These are phyloP conservation scores for Spirogloea muscicola DNA, from an alignment of 139 green algal genomes.

Conservation along the genomic window DNA sequence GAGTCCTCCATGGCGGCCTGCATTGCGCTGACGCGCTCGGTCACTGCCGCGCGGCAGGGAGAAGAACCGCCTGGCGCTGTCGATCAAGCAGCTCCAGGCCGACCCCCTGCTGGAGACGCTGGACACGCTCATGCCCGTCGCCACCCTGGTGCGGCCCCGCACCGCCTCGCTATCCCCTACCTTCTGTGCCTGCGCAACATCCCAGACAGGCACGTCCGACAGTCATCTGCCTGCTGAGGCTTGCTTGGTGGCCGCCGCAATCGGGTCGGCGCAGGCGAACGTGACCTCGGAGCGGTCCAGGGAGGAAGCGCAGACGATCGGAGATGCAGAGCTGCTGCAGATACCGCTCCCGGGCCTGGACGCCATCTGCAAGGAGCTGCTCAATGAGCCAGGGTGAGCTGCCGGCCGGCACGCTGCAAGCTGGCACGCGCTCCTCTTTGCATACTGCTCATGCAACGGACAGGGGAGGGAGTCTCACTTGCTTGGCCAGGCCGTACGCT, in stretches of 20 bases:
- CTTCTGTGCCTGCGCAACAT: too few species aligned
- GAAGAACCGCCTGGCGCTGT: conserved; percentile 37
- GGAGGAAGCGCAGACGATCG: too few species aligned
- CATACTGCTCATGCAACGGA: background rate
- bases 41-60: too few species aligned
- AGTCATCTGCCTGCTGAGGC: too few species aligned
- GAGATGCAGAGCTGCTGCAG: conserved; percentile 5
- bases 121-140: conserved; percentile 53
- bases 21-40: too few species aligned
- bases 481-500: background rate
- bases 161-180: background rate
- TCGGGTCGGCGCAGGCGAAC: too few species aligned
- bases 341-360: conserved; percentile 29
- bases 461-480: background rate
- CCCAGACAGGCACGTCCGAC: too few species aligned
- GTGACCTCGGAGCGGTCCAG: too few species aligned
- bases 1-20: too few species aligned
- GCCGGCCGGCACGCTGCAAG: background rate
- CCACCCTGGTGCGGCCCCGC: background rate
- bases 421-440: background rate
- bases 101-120: conserved; percentile 56
- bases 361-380: conserved; percentile 29
- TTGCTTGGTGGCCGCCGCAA: too few species aligned
- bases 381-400: conserved; percentile 27
- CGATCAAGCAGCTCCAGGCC: conserved; percentile 48